A percentile compares a stretch with the other conserved stretches of the same genome.
Conservation (phyloP, 2,329 filamentous ascomycete genomes). For the Oidium heveae region DNA sequence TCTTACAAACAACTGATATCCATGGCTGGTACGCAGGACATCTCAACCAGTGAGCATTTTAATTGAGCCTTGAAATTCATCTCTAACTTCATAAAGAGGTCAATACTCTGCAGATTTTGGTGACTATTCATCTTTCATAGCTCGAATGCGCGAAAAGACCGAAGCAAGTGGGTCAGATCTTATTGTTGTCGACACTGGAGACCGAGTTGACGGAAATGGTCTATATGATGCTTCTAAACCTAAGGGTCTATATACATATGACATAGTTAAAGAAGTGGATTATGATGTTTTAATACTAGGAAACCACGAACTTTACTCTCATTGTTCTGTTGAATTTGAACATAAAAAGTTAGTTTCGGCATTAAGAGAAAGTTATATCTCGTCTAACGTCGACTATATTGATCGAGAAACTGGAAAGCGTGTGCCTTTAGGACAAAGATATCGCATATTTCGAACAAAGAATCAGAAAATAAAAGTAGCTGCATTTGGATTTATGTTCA, state of each 20-base stretch:
- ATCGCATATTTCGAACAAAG: conserved; percentile 75
- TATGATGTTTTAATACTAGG: conserved; percentile 71
- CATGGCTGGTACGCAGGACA: conserved; percentile 94
- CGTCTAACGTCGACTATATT: conserved; percentile 80
- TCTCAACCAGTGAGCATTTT: conserved; percentile 46
- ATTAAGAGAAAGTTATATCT: conserved; percentile 57
- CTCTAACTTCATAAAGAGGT: conserved; percentile 23
- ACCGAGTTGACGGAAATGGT: conserved; percentile 81
- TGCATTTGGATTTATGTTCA: conserved; percentile 83
- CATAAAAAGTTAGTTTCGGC: conserved; percentile 59
- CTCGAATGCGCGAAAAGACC: conserved; percentile 55
- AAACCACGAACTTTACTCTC: conserved; percentile 86
- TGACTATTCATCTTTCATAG: conserved; percentile 82
- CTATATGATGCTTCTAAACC: conserved; percentile 76
- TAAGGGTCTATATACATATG: conserved; percentile 70
- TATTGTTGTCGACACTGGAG: conserved; percentile 84
- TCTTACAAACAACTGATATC: conserved; percentile 87
- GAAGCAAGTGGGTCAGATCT: conserved; percentile 61
- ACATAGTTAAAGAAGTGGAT: conserved; percentile 59
- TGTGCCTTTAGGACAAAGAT: conserved; percentile 57
- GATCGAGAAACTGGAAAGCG: conserved; percentile 44
- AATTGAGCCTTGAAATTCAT: background rate
- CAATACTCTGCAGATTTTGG: conserved; percentile 95
- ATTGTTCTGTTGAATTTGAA: conserved; percentile 53
- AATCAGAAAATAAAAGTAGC: conserved; percentile 64